These are phyloP conservation scores for Lyophyllum semitale DNA, from an alignment of 768 basidiomycete genomes.

Conservation along the genomic window DNA sequence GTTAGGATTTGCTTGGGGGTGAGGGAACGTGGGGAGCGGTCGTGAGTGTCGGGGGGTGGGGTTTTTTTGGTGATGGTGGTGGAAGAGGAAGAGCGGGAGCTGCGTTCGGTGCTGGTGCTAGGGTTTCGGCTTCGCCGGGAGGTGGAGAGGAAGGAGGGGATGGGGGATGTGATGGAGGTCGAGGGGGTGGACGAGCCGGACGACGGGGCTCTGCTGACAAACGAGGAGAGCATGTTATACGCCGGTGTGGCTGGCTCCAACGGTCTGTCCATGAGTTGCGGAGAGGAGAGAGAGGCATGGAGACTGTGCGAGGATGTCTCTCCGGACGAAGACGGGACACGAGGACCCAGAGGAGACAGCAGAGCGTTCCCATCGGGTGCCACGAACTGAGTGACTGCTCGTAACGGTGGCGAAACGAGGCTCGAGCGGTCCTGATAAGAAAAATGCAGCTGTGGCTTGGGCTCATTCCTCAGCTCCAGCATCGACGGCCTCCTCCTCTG, in stretches of 20 bases:
- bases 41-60: conserved; percentile 7
- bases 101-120: conserved; percentile 29
- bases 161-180: conserved; percentile 28
- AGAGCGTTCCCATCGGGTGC: conserved; percentile 56
- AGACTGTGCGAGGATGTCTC: conserved; percentile 12
- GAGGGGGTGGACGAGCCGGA: conserved; percentile 34
- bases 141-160: conserved; percentile 31
- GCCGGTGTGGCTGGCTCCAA: conserved; percentile 54
- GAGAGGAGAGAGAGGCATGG: conserved; percentile 23
- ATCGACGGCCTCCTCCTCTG: conserved; percentile 47
- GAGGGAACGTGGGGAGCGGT: conserved; percentile 27
- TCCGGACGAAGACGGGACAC: conserved; percentile 33
- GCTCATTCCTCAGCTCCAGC: conserved; percentile 34
- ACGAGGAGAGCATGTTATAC: conserved; percentile 61
- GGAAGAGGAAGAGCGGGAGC: conserved; percentile 11
- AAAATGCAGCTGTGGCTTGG: conserved; percentile 48
- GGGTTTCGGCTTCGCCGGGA: conserved; percentile 32
- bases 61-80: conserved; percentile 14
- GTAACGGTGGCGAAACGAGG: conserved; percentile 68
- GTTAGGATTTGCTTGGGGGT: conserved; percentile 28
- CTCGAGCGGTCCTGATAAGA: conserved; percentile 52
- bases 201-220: conserved; percentile 41
- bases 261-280: conserved; percentile 36
- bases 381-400: conserved; percentile 76
- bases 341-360: conserved; percentile 73